Evolutionary conservation across 306 rosid genomes (phyloP).

Genomic region (Echinosophora koreensis): DNA sequence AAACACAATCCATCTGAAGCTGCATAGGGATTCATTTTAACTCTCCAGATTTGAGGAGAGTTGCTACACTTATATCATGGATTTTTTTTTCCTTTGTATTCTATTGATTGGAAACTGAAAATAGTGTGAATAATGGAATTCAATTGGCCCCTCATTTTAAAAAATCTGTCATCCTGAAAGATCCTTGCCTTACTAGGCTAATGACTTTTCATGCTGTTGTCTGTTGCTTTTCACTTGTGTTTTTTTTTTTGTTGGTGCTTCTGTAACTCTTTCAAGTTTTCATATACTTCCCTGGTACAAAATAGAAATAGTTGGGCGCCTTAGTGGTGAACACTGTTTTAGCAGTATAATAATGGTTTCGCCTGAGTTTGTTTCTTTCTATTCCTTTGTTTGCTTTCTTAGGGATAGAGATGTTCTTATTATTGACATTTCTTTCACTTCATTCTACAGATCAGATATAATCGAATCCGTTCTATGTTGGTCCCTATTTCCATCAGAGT

Average conservation of each 20-base stretch:
- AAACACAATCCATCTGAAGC: neutral
- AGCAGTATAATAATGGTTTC: neutral
- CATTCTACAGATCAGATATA: constrained; percentile 79
- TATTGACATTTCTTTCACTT: constrained; percentile 45
- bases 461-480: constrained; percentile 83
- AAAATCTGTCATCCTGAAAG: constrained; percentile 16
- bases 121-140: constrained; percentile 20
- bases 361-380: constrained; percentile 25
- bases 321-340: constrained; percentile 20
- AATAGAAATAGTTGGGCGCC: constrained; percentile 6
- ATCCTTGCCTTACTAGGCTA: neutral
- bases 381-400: neutral
- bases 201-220: constrained; percentile 9
- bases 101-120: neutral
- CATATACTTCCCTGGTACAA: neutral
- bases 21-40: neutral
- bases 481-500: constrained; percentile 82
- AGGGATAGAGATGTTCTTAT: constrained; percentile 32
- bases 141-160: neutral
- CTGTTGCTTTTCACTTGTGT: constrained; percentile 8
- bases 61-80: neutral
- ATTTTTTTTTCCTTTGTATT: neutral
- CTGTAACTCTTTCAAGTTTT: constrained; percentile 29
- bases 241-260: neutral
- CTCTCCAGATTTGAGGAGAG: neutral